Percentiles rank a stretch among this genome's conserved stretches.
These are phyloP conservation scores for Chaetomium fimeti DNA, from an alignment of 495 filamentous ascomycete species.

Conservation along the genomic window DNA sequence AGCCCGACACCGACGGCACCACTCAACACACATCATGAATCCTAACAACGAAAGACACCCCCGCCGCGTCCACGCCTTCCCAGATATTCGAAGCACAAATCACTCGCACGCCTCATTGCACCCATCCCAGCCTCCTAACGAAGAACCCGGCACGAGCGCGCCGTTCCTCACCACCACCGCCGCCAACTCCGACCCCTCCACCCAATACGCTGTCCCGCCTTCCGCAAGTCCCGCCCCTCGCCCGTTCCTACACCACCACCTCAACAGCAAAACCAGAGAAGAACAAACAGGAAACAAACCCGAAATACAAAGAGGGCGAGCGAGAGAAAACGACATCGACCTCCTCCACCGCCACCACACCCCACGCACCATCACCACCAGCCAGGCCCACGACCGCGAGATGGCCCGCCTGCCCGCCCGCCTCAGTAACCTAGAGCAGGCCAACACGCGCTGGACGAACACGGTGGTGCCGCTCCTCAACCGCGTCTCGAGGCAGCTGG, in stretches of 20 bases:
- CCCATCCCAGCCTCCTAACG: neutral
- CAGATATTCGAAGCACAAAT: slow-evolving; percentile 4
- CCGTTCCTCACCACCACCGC: neutral
- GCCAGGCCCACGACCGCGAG: slow-evolving; percentile 35
- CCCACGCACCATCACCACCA: slow-evolving; percentile 35
- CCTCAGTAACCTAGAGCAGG: slow-evolving; percentile 36
- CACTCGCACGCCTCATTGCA: neutral
- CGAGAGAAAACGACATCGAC: slow-evolving; percentile 5
- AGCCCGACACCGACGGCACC: neutral
- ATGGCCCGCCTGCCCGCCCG: slow-evolving; percentile 32
- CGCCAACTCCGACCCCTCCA: neutral
- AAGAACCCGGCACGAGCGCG: neutral
- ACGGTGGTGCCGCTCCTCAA: slow-evolving; percentile 37
- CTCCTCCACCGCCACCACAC: slow-evolving; percentile 37
- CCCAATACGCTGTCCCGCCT: neutral
- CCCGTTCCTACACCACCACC: neutral
- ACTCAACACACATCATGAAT: slow-evolving; percentile 28
- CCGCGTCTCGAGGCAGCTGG: slow-evolving; percentile 29
- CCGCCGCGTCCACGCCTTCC: neutral
- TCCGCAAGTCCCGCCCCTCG: neutral
- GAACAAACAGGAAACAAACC: neutral
- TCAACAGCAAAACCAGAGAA: neutral
- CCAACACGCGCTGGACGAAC: slow-evolving; percentile 35
- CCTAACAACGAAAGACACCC: neutral
- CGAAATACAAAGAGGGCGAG: neutral